Conservation (phyloP, 129 eudicot species). For the Flaveria bidentis region DNA sequence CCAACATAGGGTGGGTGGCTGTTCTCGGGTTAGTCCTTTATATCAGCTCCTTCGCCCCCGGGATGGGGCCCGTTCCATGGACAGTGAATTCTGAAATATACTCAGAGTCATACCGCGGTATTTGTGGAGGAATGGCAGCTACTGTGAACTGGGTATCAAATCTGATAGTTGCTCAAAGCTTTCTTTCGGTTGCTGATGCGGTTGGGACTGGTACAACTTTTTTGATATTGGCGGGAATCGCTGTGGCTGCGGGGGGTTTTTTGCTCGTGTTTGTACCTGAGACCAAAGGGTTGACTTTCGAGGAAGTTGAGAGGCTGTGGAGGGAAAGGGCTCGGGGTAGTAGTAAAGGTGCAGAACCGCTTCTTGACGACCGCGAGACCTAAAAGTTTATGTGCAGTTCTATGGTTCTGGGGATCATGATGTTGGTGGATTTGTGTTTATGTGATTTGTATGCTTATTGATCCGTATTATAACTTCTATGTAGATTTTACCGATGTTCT, state of each 20-base stretch:
- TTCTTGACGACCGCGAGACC: slow-evolving; percentile 30
- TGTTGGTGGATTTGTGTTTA: not conserved
- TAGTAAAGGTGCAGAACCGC: slow-evolving; percentile 26
- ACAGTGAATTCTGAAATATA: slow-evolving; percentile 78
- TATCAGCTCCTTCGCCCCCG: slow-evolving; percentile 66
- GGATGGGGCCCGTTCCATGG: slow-evolving; percentile 95
- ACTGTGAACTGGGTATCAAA: slow-evolving; percentile 94
- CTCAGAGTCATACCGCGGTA: slow-evolving; percentile 63
- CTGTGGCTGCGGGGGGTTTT: slow-evolving; percentile 55
- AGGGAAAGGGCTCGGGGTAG: slow-evolving; percentile 56
- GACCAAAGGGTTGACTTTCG: slow-evolving; percentile 86
- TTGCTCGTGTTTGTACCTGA: slow-evolving; percentile 72
- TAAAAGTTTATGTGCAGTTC: not conserved
- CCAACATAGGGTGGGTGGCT: slow-evolving; percentile 64
- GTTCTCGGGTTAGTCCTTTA: slow-evolving; percentile 57
- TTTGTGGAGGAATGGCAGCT: slow-evolving; percentile 88
- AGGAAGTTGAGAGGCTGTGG: slow-evolving; percentile 86
- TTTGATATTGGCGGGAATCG: slow-evolving; percentile 63
- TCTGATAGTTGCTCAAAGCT: slow-evolving; percentile 78
- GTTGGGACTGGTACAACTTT: slow-evolving; percentile 71
- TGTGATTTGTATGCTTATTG: not conserved
- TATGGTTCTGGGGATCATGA: not conserved
- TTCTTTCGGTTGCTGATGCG: slow-evolving; percentile 72
- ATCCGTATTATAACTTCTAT: not conserved
- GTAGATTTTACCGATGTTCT: not conserved